Percentiles rank a stretch among this genome's conserved stretches.
These are phyloP conservation scores for Coprinopsis sp. DNA, from an alignment of 768 basidiomycete genomes.

Conservation along the genomic window DNA sequence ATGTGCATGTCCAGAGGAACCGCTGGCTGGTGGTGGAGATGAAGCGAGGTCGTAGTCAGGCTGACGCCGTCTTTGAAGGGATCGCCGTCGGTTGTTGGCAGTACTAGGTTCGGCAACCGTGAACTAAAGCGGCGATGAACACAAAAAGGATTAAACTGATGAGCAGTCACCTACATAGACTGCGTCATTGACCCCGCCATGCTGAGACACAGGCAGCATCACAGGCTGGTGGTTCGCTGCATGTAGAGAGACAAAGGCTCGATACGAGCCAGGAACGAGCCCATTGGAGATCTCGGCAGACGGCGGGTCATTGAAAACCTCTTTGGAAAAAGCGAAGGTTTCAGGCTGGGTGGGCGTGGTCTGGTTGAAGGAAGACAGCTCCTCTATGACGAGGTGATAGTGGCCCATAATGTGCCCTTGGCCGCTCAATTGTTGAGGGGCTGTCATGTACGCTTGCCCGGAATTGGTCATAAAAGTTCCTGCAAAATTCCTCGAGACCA, in stretches of 20 bases:
- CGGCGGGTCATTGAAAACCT: neutral
- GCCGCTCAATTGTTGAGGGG: neutral
- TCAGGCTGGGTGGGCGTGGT: neutral
- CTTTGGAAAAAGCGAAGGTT: neutral
- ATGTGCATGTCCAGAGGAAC: too few relatives aligned
- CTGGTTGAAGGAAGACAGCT: neutral
- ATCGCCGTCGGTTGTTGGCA: too few relatives aligned
- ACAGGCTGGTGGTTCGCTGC: slow-evolving; percentile 57
- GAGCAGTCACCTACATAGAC: slow-evolving; percentile 36
- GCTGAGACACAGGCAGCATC: slow-evolving; percentile 53
- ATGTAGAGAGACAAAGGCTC: slow-evolving; percentile 50
- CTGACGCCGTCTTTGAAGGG: too few relatives aligned
- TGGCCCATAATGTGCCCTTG: neutral
- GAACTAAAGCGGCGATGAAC: slow-evolving; percentile 5
- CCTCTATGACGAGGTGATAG: neutral
- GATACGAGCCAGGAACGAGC: slow-evolving; percentile 57
- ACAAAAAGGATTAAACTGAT: neutral
- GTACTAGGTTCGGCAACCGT: too few relatives aligned
- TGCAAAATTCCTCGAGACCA: neutral
- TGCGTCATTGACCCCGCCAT: slow-evolving; percentile 52
- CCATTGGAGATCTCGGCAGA: slow-evolving; percentile 32
- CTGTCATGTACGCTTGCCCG: neutral
- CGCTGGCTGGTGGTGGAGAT: too few relatives aligned
- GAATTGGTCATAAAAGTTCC: neutral
- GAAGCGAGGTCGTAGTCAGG: too few relatives aligned